Conservation (phyloP, 2,329 filamentous ascomycete genomes). For the Nigrospora osmanthi region DNA sequence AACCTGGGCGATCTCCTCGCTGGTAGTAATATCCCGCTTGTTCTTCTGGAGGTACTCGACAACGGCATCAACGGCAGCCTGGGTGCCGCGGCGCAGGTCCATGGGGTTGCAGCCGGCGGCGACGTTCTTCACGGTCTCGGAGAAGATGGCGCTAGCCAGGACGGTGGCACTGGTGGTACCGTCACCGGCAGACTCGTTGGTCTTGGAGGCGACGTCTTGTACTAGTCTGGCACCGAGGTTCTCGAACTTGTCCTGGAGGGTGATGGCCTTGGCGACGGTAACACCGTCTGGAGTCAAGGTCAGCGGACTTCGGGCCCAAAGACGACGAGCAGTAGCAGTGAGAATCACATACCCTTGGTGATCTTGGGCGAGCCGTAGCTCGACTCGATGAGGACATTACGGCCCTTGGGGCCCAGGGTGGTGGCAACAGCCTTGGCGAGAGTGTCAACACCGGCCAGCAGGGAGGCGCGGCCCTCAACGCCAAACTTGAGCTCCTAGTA, state of each 20-base stretch:
- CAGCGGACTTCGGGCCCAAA: neutral
- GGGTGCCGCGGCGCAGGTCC: slow-evolving; percentile 94
- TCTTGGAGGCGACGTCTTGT: slow-evolving; percentile 98
- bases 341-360: slow-evolving; percentile 72
- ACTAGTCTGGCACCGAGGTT: slow-evolving; percentile 95
- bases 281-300: slow-evolving; percentile 60
- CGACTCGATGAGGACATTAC: slow-evolving; percentile 97
- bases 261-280: slow-evolving; percentile 81
- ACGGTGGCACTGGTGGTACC: slow-evolving; percentile 97
- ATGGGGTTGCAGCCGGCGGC: slow-evolving; percentile 99
- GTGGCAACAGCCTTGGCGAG: slow-evolving; percentile 93
- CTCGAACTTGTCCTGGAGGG: slow-evolving; percentile 97
- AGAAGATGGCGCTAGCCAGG: slow-evolving; percentile 95
- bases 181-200: slow-evolving; percentile 97
- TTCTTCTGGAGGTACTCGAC: slow-evolving; percentile 91
- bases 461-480: slow-evolving; percentile 82
- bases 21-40: slow-evolving; percentile 97
- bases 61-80: slow-evolving; percentile 90
- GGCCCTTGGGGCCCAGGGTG: slow-evolving; percentile 93
- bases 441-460: slow-evolving; percentile 92
- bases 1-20: slow-evolving; percentile 93
- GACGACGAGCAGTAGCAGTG: neutral
- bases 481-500: slow-evolving; percentile 93
- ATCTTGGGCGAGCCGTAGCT: slow-evolving; percentile 99
- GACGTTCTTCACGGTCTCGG: slow-evolving; percentile 99